Evolutionary conservation across 2,329 filamentous ascomycete species (phyloP).

Genomic region (Esteya vermicola): DNA sequence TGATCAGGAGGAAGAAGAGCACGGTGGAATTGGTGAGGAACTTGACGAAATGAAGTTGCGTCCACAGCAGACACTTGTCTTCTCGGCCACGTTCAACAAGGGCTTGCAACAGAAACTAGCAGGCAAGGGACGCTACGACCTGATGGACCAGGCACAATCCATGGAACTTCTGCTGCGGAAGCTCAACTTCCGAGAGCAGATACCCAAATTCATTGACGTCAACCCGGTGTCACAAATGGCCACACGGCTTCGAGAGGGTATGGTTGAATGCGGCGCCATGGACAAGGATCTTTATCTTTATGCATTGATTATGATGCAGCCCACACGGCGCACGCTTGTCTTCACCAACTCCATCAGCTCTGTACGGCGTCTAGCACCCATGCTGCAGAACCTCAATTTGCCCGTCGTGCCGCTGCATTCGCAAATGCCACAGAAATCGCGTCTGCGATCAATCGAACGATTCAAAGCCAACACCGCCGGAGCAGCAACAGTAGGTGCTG

Average conservation of each 20-base stretch:
- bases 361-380: conserved; percentile 70
- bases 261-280: conserved; percentile 82
- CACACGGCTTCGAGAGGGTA: conserved; percentile 66
- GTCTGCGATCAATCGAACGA: conserved; percentile 79
- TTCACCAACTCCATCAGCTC: conserved; percentile 95
- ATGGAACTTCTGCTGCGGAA: conserved; percentile 89
- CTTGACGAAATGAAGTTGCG: conserved; percentile 27
- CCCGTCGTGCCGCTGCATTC: conserved; percentile 72
- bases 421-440: conserved; percentile 90
- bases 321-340: conserved; percentile 66
- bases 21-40: conserved; percentile 31
- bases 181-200: conserved; percentile 71
- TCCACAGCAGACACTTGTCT: conserved; percentile 75
- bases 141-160: conserved; percentile 62
- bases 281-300: conserved; percentile 98
- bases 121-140: conserved; percentile 54
- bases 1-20: conserved; percentile 29
- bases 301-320: conserved; percentile 68
- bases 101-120: conserved; percentile 81
- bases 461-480: conserved; percentile 49
- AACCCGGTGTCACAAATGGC: conserved; percentile 88
- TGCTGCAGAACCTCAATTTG: conserved; percentile 70
- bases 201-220: conserved; percentile 82
- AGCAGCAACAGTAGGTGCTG: conserved; percentile 15
- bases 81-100: conserved; percentile 92